Evolutionary conservation across 2,329 filamentous ascomycete species (phyloP), one percentile per base, ranked within the genome.

Genomic region (Hypomyces perniciosus): DNA sequence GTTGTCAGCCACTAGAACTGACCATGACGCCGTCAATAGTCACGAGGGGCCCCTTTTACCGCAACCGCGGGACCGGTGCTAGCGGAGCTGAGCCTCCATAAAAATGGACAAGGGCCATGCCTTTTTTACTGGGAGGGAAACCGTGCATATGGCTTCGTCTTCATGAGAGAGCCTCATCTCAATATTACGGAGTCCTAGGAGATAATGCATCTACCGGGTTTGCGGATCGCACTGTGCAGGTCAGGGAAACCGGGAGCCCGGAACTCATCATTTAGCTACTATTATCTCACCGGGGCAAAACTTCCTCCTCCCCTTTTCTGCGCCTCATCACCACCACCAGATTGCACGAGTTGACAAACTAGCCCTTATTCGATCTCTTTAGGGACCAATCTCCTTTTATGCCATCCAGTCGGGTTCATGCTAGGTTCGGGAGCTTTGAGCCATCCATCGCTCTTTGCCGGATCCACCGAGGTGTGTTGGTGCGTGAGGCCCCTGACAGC

Each of bases 331-430:
- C 20, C 12, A 38, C 12, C 6, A 38, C 12, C 10, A n/a, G 20
- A 20, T 20, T 20, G 20, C 20, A 20, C 20, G 20, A 20, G 20
- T 20, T 13, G 8, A 20, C 46, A 35, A 42, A 27, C 37, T 35
- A 30, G 12, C 5, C 41, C 48, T 42, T 50, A 40, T 39, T 50
- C 40, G 41, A 44, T 44, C 41, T 50, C 40, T 39, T 50, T 29
- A 34, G 41, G 48, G 28, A 35, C 48, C 48, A 50, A 50, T 50
- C 41, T 49, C 41, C 34, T 44, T 44, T 39, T 33, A 33, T 31
- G 29, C 20, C 33, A 44, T 46, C 34, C 29, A 13, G 30, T 31
- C 38, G 41, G 34, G 13, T n/a, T 33, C 20, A 34, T 34, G 27
- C 47, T 44, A 39, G 33, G 12, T 29, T 30, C 43, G 27, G 46